A percentile compares a stretch with the other conserved stretches of the same genome.
phyloP scores from a whole-genome alignment of 331 rosid genomes.

The Quercus tomentella region DNA sequence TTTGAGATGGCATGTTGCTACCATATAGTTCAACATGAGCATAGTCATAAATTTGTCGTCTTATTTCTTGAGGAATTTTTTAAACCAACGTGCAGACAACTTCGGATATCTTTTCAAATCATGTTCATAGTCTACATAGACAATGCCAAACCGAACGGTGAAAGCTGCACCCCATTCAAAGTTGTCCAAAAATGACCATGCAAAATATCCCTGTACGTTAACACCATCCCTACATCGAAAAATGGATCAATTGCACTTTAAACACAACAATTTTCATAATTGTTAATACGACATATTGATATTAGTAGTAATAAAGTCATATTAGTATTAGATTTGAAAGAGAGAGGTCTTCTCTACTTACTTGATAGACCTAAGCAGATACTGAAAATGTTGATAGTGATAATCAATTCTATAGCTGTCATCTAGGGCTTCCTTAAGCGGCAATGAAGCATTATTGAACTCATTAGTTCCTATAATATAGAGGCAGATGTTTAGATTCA shows the following conservation, averaged over 20 bases:
- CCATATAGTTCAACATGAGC: not conserved
- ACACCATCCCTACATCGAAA: slow-evolving; percentile 37
- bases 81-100: slow-evolving; percentile 55
- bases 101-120: slow-evolving; percentile 46
- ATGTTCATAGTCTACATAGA: slow-evolving; percentile 48
- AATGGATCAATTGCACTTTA: too few species aligned
- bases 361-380: slow-evolving; percentile 30
- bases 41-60: not conserved
- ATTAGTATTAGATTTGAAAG: too few species aligned
- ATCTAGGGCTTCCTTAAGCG: slow-evolving; percentile 29
- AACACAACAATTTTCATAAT: too few species aligned
- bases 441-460: slow-evolving; percentile 27
- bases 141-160: slow-evolving; percentile 43
- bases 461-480: slow-evolving; percentile 21
- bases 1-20: too few species aligned
- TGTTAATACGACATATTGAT: too few species aligned
- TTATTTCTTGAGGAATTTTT: slow-evolving; percentile 29
- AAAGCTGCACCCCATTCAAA: slow-evolving; percentile 61
- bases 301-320: too few species aligned
- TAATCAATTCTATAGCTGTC: slow-evolving; percentile 44
- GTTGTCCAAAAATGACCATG: slow-evolving; percentile 67
- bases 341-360: slow-evolving; percentile 4
- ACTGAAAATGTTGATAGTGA: slow-evolving; percentile 26
- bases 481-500: too few species aligned
- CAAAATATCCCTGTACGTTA: slow-evolving; percentile 53